Evolutionary conservation across 2,329 filamentous ascomycete species (phyloP), one percentile per base, ranked within the genome.

Genomic region (Myriosclerotinia curreyana): DNA sequence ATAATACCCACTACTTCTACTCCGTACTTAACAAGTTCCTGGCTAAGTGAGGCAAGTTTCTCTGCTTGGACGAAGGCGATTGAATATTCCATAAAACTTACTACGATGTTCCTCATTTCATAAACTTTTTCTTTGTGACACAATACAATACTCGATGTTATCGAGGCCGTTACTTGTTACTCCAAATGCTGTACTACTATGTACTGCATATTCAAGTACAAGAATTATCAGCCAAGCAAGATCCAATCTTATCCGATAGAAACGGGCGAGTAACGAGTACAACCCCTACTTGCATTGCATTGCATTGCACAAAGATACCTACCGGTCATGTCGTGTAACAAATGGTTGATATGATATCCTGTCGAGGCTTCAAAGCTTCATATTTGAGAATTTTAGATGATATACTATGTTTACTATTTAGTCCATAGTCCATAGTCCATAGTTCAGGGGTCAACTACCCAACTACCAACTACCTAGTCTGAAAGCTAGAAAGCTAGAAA

Each of bases 311-410:
- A 56, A 17, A 25, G 5, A n/a, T 7, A 44, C 15, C 15, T 17
- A 38, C 51, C 51, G 5, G 15, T 20, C 7, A 46, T 46, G 42
- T 22, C 9, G 42, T 46, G 20, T 9, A 46, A 46, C 42, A 11
- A 46, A n/a, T 11, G 42, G 42, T 46, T 46, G 42, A 22, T 46
- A 6, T 31, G 28, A 31, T 46, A 20, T n/a, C 12, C 34, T 28
- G 8, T 40, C n/a, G n/a, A 22, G 20, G n/a, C 52, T 40, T 11
- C 3, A 58, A 58, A 34, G 28, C 40, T 58, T 58, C 54, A 58
- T 25, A 2, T 17, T 46, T 22, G n/a, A 2, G 14, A 9, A 14
- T 31, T 5, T 38, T 36, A 22, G 3, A 48, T 34, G n/a, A n/a
- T n/a, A n/a, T 31, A 31, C 28, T 31, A 31, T 31, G 28, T 31